Base-by-base conservation (phyloP, 2,329 filamentous ascomycete genomes). In the Neurospora sp. region DNA sequence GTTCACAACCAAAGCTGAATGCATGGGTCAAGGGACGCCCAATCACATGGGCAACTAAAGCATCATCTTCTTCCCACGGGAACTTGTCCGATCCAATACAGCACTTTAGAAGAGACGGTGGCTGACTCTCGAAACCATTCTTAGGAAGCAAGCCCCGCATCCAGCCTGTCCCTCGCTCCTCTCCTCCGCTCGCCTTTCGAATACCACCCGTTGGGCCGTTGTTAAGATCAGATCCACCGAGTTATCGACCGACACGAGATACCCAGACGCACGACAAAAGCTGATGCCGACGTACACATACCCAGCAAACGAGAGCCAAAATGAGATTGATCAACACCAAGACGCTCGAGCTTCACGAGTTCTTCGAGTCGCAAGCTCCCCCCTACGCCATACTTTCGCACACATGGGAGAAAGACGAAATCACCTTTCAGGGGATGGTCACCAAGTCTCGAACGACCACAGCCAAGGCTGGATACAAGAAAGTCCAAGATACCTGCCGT, bases 341-440 rank as follows among this genome's bases (percentile, higher is more conserved):
- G 17, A 71, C 67, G 3, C 28, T 58, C 2, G 11, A 66, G 17
- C 67, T 70, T 1, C 15, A 70, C 0, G 43, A 68, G 13, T 72
- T 70, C 36, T 43, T 66, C 23, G 46, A 58, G 5, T 58, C 23
- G 23, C 46, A 58, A 17, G 46, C 46, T 28, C 46, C 46, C 0
- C 0, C 33, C 1, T 72, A 72, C 36, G 71, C 46, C 33, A 72
- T 71, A 7, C 69, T 72, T 33, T 72, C 71, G n/a, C 71, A 72
- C 58, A 69, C 68, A 68, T 72, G 71, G 71, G 71, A 43, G 39
- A 43, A 67, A 11, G 68, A 70, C 7, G 71, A 72, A 39, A 69
- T 73, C 2, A 67, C 72, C 4, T 73, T 72, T 15, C 33, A 68
- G 19, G 69, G 71, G 13, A 66, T 71, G 46, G 23, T 33, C 2